Conservation (phyloP, 2,329 filamentous ascomycete genomes). For the Ascochyta clinopodiicola region DNA sequence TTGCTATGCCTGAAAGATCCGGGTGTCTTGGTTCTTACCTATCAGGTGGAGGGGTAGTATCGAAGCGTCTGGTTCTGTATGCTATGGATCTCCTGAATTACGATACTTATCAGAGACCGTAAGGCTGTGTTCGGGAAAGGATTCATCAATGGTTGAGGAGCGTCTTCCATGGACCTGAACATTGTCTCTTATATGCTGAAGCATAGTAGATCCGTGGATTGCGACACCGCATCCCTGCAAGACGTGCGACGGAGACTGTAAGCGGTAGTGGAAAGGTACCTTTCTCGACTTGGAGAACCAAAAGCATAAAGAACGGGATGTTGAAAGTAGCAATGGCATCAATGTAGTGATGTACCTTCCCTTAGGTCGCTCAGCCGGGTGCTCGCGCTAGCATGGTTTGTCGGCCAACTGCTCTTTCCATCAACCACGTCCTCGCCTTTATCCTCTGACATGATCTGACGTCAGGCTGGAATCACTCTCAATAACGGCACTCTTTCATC, state of each 20-base stretch:
- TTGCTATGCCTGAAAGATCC: no score
- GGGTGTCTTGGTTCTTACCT: neutral
- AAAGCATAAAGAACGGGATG: neutral
- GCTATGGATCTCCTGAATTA: neutral
- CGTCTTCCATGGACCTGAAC: neutral
- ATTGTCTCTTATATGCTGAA: neutral
- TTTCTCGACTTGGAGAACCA: neutral
- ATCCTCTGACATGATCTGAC: neutral
- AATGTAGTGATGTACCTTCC: conserved; percentile 2
- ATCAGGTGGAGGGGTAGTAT: neutral
- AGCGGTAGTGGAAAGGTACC: neutral
- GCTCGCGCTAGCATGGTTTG: conserved; percentile 6
- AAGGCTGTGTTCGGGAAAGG: neutral
- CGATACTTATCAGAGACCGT: neutral
- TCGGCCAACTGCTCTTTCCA: conserved; percentile 2
- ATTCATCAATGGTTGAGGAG: neutral
- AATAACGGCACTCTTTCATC: no score
- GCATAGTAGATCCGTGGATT: neutral
- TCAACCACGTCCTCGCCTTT: conserved; percentile 1
- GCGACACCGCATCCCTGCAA: conserved; percentile 6
- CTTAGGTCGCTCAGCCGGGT: neutral
- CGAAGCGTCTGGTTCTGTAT: neutral
- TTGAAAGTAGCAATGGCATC: neutral
- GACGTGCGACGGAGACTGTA: neutral
- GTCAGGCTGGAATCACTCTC: conserved; percentile 1